These are phyloP conservation scores for Dactylellina sp. DNA, from an alignment of 2,329 filamentous ascomycete genomes.

Conservation along the genomic window DNA sequence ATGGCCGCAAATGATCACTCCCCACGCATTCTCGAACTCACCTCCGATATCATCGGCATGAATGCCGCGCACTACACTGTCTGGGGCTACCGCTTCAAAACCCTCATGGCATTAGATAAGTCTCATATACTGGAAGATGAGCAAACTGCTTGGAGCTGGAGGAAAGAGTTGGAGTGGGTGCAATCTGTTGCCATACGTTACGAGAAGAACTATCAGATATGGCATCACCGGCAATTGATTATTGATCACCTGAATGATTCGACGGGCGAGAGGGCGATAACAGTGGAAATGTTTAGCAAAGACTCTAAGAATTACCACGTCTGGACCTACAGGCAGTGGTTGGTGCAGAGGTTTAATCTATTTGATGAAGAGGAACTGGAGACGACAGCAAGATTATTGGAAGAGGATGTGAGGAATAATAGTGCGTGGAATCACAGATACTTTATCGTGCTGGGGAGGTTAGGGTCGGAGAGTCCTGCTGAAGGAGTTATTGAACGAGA, in stretches of 20 bases:
- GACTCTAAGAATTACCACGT: conserved; percentile 99
- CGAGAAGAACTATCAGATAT: conserved; percentile 99
- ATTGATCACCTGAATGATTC: conserved; percentile 71
- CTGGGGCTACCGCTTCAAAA: conserved; percentile 82
- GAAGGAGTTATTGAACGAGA: conserved; percentile 77
- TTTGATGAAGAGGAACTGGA: conserved; percentile 74
- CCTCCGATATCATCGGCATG: conserved; percentile 87
- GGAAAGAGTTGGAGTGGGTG: conserved; percentile 83
- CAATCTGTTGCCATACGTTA: conserved; percentile 84
- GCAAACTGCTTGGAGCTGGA: conserved; percentile 50
- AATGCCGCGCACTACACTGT: conserved; percentile 99
- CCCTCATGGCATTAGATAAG: conserved; percentile 79
- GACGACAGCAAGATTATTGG: conserved; percentile 78
- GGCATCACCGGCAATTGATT: conserved; percentile 78
- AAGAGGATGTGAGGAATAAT: conserved; percentile 90
- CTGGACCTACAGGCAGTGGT: conserved; percentile 85
- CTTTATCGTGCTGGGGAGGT: conserved; percentile 78
- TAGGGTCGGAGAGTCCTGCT: conserved; percentile 66
- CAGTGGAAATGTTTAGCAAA: conserved; percentile 80
- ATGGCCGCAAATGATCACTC: conserved; percentile 91
- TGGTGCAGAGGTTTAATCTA: conserved; percentile 74
- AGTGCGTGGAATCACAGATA: conserved; percentile 98
- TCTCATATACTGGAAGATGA: conserved; percentile 63
- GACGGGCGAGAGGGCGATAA: conserved; percentile 79
- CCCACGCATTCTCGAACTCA: conserved; percentile 80